These are phyloP conservation scores for Pterocarpus macrocarpus DNA, from an alignment of 306 rosid species.

Conservation along the genomic window DNA sequence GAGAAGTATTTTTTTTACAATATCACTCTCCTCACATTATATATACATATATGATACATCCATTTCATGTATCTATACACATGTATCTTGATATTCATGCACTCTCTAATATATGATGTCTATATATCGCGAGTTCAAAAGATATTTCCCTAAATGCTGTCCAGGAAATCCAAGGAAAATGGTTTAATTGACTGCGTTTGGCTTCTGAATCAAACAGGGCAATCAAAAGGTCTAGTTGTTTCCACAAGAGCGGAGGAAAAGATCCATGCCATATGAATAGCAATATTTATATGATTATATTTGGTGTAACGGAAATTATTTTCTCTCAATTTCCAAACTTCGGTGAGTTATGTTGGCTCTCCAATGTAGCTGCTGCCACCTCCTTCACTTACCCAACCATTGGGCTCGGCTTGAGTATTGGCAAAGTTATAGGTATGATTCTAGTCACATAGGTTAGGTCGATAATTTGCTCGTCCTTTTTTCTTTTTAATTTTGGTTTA, in stretches of 20 bases:
- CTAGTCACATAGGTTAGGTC: not conserved
- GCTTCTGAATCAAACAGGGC: slow-evolving; percentile 47
- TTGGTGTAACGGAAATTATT: slow-evolving; percentile 50
- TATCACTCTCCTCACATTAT: too few species aligned
- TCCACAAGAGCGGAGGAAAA: slow-evolving; percentile 50
- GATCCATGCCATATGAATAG: slow-evolving; percentile 52
- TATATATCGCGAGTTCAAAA: too few species aligned
- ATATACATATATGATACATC: too few species aligned
- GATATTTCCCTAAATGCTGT: too few species aligned
- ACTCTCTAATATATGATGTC: too few species aligned
- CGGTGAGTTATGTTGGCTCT: slow-evolving; percentile 59
- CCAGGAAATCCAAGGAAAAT: not conserved
- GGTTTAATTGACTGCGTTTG: slow-evolving; percentile 30
- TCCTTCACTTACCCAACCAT: slow-evolving; percentile 58
- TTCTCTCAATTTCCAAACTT: slow-evolving; percentile 59
- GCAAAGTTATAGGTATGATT: slow-evolving; percentile 52
- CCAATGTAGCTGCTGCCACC: slow-evolving; percentile 56
- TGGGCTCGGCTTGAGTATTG: slow-evolving; percentile 58
- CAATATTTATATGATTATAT: slow-evolving; percentile 48
- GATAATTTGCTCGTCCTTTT: not conserved
- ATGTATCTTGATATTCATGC: too few species aligned
- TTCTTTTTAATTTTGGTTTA: not conserved
- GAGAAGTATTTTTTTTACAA: too few species aligned
- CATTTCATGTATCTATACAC: too few species aligned
- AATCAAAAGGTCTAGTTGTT: slow-evolving; percentile 54